Evolutionary conservation across 176 grass and related monocot species (phyloP), one percentile per base, ranked within the genome.

Genomic region (Oryza meyeriana): DNA sequence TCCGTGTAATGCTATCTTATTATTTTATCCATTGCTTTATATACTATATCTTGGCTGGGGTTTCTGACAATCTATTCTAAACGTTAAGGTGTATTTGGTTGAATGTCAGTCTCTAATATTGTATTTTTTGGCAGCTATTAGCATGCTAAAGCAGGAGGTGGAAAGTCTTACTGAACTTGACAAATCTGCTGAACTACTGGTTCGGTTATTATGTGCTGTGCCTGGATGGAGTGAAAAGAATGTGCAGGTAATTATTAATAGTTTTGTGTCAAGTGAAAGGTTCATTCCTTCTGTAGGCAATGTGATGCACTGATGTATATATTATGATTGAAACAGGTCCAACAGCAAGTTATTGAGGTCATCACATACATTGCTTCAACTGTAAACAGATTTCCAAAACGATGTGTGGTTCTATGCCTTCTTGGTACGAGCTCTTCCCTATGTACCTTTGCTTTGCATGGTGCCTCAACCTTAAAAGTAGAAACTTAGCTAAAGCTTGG

Each of bases 161-260:
- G 93, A 89, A 88, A 90, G 86, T 87, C 88, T 94, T 73, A 66
- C 89, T 31, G 85, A 95, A 55, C 88, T 99, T 57, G 89, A 99
- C 80, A 85, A 88, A 52, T 92, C 26, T 66, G 93, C 96, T 67
- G 96, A 99, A 79, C 85, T 95, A 36, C 87, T 99, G 64, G 80
- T 99, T 88, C 96, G 91, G 79, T 86, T 99, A 26, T 83, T 99
- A 72, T 99, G 93, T 88, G 87, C 90, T 87, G 91, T 99, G 27
- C 96, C 96, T 85, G 93, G 96, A 71, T 99, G 96, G 96, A 81
- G 77, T 34, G 96, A 99, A 84, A 99, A 99, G 81, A 99, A 99
- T 77, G 91, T 99, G 18, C 96, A 99, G 91, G 95, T 98, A 88
- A 39, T 27, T 81, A 71, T 5, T 77, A 80, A 34, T 71, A 67